Evolutionary conservation across 805 yeast species (phyloP).

Genomic region (Candida nonsorbophila): DNA sequence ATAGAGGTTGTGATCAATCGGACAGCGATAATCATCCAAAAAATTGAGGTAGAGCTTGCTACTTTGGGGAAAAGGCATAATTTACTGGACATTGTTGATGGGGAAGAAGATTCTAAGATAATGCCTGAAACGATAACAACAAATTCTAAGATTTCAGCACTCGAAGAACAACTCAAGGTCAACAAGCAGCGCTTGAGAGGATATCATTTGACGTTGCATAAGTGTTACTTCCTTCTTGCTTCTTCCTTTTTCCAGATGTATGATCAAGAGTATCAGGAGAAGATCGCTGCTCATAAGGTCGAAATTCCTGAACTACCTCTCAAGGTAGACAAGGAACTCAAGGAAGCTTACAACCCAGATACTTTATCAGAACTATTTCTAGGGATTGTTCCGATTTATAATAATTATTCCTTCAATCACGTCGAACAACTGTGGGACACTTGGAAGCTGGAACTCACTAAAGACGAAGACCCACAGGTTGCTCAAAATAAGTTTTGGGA

Average conservation of each 20-base stretch:
- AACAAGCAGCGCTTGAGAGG: conserved; percentile 32
- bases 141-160: too few relatives aligned
- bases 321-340: conserved; percentile 1
- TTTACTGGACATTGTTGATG: too few relatives aligned
- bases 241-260: conserved; percentile 59
- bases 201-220: conserved; percentile 63
- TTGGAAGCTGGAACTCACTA: too few relatives aligned
- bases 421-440: too few relatives aligned
- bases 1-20: not conserved
- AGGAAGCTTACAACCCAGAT: too few relatives aligned
- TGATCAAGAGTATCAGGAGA: conserved; percentile 26
- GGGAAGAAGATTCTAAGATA: too few relatives aligned
- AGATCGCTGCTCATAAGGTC: conserved; percentile 13
- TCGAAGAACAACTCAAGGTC: conserved; percentile 19
- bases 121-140: too few relatives aligned
- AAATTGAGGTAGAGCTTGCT: too few relatives aligned
- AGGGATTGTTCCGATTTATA: too few relatives aligned
- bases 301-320: not conserved
- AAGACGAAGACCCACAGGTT: conserved; percentile 2
- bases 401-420: too few relatives aligned
- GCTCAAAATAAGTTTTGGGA: conserved; percentile 19
- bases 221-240: conserved; percentile 73
- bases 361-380: too few relatives aligned
- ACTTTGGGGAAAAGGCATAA: too few relatives aligned
- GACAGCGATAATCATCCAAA: not conserved